A percentile compares a stretch with the other conserved stretches of the same genome.
Evolutionary conservation across 306 rosid species (phyloP).

Genomic region (Trifolium pratense): DNA sequence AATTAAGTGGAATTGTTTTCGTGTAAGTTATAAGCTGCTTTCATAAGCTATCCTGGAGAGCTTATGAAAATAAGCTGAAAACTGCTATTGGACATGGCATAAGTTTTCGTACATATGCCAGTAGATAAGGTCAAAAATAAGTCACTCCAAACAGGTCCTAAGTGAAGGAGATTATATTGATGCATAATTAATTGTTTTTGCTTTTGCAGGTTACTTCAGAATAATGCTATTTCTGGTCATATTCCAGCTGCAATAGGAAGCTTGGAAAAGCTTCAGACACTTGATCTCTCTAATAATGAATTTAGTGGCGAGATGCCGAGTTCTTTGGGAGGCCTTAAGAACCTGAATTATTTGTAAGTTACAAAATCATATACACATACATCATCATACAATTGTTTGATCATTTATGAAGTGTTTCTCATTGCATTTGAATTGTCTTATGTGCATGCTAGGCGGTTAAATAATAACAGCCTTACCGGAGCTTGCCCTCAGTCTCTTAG

Average conservation of each 20-base stretch:
- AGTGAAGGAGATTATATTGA: neutral
- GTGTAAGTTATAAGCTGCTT: neutral
- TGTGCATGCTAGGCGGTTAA: slow-evolving; percentile 78
- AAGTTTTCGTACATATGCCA: neutral
- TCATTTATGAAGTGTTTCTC: slow-evolving; percentile 32
- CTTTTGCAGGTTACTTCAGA: slow-evolving; percentile 82
- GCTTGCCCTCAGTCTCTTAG: slow-evolving; percentile 81
- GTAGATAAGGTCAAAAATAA: neutral
- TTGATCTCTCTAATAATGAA: slow-evolving; percentile 87
- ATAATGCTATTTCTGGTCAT: slow-evolving; percentile 82
- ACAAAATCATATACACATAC: slow-evolving; percentile 20
- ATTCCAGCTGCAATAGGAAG: slow-evolving; percentile 81
- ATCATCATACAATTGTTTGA: slow-evolving; percentile 10
- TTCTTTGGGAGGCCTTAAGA: slow-evolving; percentile 80
- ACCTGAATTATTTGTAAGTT: slow-evolving; percentile 91
- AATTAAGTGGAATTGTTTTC: neutral
- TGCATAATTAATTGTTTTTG: slow-evolving; percentile 14
- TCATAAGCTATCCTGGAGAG: neutral
- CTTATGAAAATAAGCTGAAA: neutral
- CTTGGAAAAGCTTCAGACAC: slow-evolving; percentile 86
- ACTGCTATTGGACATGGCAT: neutral
- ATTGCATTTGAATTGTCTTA: slow-evolving; percentile 37
- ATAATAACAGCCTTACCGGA: slow-evolving; percentile 94
- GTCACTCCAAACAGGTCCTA: neutral
- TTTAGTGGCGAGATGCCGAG: slow-evolving; percentile 79